Conservation (phyloP, 768 basidiomycete species). For the Leccinum sublutescens region DNA sequence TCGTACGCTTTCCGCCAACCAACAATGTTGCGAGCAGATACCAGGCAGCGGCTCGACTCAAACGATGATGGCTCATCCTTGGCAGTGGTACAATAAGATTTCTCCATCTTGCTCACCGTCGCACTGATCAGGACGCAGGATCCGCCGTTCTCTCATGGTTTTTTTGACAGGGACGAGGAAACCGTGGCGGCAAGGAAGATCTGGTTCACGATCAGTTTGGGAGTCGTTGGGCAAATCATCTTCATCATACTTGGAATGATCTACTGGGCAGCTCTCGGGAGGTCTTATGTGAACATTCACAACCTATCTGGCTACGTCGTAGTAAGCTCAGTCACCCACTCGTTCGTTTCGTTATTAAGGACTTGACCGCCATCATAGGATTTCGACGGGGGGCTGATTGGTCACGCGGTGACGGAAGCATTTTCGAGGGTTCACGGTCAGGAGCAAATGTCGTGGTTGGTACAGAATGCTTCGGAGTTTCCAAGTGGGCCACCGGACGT, state of each 20-base stretch:
- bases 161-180: slow-evolving; percentile 29
- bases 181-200: slow-evolving; percentile 33
- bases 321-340: slow-evolving; percentile 32
- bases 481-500: slow-evolving; percentile 44
- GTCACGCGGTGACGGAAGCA: slow-evolving; percentile 42
- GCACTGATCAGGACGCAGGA: slow-evolving; percentile 18
- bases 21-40: slow-evolving; percentile 3
- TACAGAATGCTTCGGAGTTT: slow-evolving; percentile 42
- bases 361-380: slow-evolving; percentile 38
- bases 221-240: slow-evolving; percentile 36
- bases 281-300: slow-evolving; percentile 34
- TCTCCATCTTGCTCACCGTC: not conserved
- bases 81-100: slow-evolving; percentile 9
- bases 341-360: not conserved
- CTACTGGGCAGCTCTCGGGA: slow-evolving; percentile 60
- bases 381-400: slow-evolving; percentile 57
- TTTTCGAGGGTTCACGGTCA: slow-evolving; percentile 31
- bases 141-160: slow-evolving; percentile 29
- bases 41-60: slow-evolving; percentile 1
- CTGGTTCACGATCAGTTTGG: slow-evolving; percentile 43
- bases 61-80: slow-evolving; percentile 1
- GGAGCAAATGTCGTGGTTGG: slow-evolving; percentile 46
- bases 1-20: not conserved
- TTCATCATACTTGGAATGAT: slow-evolving; percentile 51
- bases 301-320: slow-evolving; percentile 58